Evolutionary conservation across 1,284 basidiomycete species (phyloP).

Genomic region (Cutaneotrichosporon sp.): DNA sequence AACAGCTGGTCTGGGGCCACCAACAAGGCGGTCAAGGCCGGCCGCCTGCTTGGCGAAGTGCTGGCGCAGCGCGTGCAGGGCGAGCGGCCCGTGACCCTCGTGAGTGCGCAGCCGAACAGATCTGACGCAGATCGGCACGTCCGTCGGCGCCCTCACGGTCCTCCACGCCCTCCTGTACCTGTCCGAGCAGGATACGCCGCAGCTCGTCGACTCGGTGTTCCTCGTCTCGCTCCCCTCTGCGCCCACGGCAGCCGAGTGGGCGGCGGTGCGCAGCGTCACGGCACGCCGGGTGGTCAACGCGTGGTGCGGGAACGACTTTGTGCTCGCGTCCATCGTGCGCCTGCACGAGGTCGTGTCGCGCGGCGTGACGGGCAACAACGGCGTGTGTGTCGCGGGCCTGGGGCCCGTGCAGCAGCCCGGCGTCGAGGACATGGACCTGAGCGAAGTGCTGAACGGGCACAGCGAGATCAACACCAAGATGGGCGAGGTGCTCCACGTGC

Average conservation of each 20-base stretch:
- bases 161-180: slow-evolving; percentile 59
- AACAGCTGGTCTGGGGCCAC: slow-evolving; percentile 55
- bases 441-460: slow-evolving; percentile 51
- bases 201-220: slow-evolving; percentile 59
- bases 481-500: slow-evolving; percentile 46
- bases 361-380: slow-evolving; percentile 49
- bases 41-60: slow-evolving; percentile 59
- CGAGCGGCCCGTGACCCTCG: slow-evolving; percentile 58
- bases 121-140: slow-evolving; percentile 56
- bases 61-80: slow-evolving; percentile 60
- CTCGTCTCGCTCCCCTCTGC: slow-evolving; percentile 58
- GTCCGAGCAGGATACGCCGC: slow-evolving; percentile 40
- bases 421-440: slow-evolving; percentile 55
- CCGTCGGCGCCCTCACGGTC: slow-evolving; percentile 59
- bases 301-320: slow-evolving; percentile 57
- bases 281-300: slow-evolving; percentile 58
- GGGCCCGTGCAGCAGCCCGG: slow-evolving; percentile 51
- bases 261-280: slow-evolving; percentile 54
- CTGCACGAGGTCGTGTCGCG: slow-evolving; percentile 57
- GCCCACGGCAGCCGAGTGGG: slow-evolving; percentile 56
- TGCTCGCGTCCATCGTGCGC: slow-evolving; percentile 58
- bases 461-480: slow-evolving; percentile 52
- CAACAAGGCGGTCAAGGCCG: slow-evolving; percentile 58
- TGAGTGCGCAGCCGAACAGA: slow-evolving; percentile 32
- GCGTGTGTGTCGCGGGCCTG: slow-evolving; percentile 53